Evolutionary conservation across 208 protist genomes (phyloP).

Genomic region (Crithidia mellificae): DNA sequence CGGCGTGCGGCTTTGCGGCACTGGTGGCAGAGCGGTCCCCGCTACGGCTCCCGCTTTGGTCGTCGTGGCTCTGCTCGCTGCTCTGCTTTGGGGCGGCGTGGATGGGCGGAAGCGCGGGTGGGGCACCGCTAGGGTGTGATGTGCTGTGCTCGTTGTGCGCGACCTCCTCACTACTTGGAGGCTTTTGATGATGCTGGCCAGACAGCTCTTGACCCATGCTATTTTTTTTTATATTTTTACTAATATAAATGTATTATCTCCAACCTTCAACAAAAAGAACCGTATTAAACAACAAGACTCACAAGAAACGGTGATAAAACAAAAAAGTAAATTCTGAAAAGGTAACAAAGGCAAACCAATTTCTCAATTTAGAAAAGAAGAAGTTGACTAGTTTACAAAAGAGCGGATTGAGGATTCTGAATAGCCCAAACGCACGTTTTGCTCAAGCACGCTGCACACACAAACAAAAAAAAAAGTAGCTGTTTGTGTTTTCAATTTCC

Average conservation of each 20-base stretch:
- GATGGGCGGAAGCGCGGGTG: not conserved
- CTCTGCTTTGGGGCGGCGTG: not conserved
- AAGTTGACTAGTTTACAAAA: not conserved
- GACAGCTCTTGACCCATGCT: slow-evolving; percentile 13
- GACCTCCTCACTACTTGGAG: not conserved
- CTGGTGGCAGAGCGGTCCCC: not conserved
- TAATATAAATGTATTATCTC: too few relatives aligned
- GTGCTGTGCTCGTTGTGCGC: not conserved
- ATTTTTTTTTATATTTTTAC: too few relatives aligned
- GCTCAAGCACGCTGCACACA: not conserved
- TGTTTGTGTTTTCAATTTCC: too few relatives aligned
- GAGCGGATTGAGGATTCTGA: too few relatives aligned
- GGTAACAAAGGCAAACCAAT: too few relatives aligned
- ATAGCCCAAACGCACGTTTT: too few relatives aligned
- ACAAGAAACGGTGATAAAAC: too few relatives aligned
- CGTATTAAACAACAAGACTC: too few relatives aligned
- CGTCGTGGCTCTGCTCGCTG: not conserved
- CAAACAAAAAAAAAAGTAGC: not conserved
- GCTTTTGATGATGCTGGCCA: not conserved
- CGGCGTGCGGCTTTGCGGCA: not conserved
- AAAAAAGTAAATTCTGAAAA: too few relatives aligned
- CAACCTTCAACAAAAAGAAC: too few relatives aligned
- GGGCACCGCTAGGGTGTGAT: not conserved
- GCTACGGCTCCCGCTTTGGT: not conserved
- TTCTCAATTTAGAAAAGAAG: not conserved